These are phyloP conservation scores for Oehlia diaphana DNA, from an alignment of 192 early-diverging fungal species.

Conservation along the genomic window DNA sequence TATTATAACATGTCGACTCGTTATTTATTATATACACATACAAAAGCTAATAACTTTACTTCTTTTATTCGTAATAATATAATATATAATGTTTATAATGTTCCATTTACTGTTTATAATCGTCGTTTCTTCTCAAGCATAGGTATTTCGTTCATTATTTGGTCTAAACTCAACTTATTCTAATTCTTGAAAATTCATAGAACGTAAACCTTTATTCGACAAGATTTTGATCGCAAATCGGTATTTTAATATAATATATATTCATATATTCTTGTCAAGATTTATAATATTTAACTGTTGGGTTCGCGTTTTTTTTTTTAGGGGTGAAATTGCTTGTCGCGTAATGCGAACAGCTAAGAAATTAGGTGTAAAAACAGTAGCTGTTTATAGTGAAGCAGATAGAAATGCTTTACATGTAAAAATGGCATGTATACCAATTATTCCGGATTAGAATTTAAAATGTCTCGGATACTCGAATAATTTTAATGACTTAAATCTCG, in stretches of 20 bases:
- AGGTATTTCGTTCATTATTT: neutral
- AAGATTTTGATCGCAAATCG: conserved; percentile 97
- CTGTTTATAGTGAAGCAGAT: conserved; percentile 93
- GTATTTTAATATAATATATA: conserved; percentile 36
- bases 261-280: neutral
- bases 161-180: neutral
- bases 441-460: neutral
- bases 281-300: neutral
- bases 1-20: neutral
- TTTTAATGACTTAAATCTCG: conserved; percentile 12
- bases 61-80: neutral
- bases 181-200: conserved; percentile 30
- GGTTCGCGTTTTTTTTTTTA: conserved; percentile 28
- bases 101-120: neutral
- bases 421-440: conserved; percentile 49
- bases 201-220: conserved; percentile 81
- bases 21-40: neutral
- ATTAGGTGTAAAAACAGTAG: conserved; percentile 94
- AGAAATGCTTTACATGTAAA: conserved; percentile 79
- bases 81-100: neutral
- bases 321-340: conserved; percentile 82
- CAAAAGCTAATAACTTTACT: neutral
- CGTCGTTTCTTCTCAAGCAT: neutral
- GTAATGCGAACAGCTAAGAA: conserved; percentile 79
- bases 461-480: neutral